Evolutionary conservation across 192 early-diverging fungal genomes (phyloP), one percentile per base, ranked within the genome.

Genomic region (Dissophora ornata): DNA sequence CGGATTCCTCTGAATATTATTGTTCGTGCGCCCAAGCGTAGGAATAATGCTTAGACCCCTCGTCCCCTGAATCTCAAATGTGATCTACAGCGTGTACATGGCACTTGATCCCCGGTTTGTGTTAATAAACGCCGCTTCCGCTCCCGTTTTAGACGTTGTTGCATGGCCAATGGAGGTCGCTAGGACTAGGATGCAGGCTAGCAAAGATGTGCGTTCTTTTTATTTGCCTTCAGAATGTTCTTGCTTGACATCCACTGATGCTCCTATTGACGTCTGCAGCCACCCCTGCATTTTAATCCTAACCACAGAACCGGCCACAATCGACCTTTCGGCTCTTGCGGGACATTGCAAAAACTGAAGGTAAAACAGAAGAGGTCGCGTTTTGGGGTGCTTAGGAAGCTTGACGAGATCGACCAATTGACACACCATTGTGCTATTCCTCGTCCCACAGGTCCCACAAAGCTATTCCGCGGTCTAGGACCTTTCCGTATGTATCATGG

Each of bases 131-230:
- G n/a, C n/a, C n/a, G n/a, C n/a, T n/a, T n/a, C n/a, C 16, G 8
- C 51, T 36, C 8, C 28, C 21, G 2, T 15, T 12, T 4, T 75
- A 75, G 71, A 75, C 36, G 57, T 75, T 22, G 21, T 75, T 18
- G 48, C 50, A 13, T 75, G 71, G 71, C 71, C 71, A 8, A 40
- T 75, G 57, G 71, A 75, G 46, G 71, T 75, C 13, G 71, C 71
- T 40, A 75, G 71, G 36, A 75, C 71, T 13, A 59, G 71, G 47
- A 75, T 75, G 71, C 71, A 75, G 38, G 71, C 71, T 1, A 75
- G 32, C 71, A 75, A 75, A 41, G 63, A 67, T 55, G 71, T 75
- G 54, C 41, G 63, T 69, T 21, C 32, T 57, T 36, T 21, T 22
- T 11, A 40, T 19, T 3, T 10, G 22, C 4, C 0, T 8, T 57